Evolutionary conservation across 208 protist genomes (phyloP).

Genomic region (Leishmania martiniquensis): DNA sequence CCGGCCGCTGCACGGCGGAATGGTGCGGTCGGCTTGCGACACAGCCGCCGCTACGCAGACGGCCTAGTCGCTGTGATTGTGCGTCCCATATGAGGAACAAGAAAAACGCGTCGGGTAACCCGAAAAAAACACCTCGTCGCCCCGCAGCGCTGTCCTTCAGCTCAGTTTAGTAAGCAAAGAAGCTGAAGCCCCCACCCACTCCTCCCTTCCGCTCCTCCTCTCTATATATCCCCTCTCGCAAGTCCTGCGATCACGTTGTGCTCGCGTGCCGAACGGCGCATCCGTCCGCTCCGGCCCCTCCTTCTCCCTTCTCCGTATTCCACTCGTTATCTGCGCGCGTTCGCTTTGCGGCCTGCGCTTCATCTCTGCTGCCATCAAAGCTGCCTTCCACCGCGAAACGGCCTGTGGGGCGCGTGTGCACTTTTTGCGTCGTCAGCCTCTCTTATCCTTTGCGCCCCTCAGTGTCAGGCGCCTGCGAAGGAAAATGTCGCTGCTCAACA

Average conservation of each 20-base stretch:
- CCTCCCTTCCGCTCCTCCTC: not conserved
- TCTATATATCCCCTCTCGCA: not conserved
- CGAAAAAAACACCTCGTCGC: not conserved
- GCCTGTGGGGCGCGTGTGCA: not conserved
- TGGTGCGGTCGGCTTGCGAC: not conserved
- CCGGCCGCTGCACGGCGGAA: not conserved
- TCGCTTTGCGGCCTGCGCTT: not conserved
- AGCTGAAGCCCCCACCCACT: too few relatives aligned
- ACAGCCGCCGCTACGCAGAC: not conserved
- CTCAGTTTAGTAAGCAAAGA: too few relatives aligned
- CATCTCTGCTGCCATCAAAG: not conserved
- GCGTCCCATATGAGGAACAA: not conserved
- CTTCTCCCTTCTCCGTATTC: not conserved
- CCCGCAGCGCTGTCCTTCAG: not conserved
- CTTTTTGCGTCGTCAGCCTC: too few relatives aligned
- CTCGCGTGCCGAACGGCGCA: not conserved
- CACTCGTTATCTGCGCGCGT: too few relatives aligned
- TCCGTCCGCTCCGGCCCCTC: not conserved
- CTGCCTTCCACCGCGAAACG: not conserved
- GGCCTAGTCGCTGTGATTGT: too few relatives aligned
- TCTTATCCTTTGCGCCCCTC: too few relatives aligned
- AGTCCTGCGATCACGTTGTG: not conserved
- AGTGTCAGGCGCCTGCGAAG: not conserved
- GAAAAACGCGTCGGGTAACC: not conserved
- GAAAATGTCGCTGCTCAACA: conserved; percentile 85